Evolutionary conservation across 352 stramenopile genomes (phyloP).

Genomic region (Globisporangium acanthophoron): DNA sequence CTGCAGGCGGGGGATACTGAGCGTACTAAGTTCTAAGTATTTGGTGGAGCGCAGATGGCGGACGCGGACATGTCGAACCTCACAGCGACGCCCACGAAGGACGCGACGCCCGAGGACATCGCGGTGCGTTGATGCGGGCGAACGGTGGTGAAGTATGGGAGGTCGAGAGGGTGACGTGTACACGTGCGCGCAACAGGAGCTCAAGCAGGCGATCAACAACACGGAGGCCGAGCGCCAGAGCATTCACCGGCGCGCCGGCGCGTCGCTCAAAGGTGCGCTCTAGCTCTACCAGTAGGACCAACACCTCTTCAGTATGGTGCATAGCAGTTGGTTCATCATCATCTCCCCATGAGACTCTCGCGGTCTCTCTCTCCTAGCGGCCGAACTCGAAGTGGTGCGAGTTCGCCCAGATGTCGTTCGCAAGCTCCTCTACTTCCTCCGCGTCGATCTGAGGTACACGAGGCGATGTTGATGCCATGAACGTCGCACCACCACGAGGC

Average conservation of each 20-base stretch:
- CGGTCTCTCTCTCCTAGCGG: constrained; percentile 7
- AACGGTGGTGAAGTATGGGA: not conserved
- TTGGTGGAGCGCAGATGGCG: constrained; percentile 44
- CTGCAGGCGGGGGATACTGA: not conserved
- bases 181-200: constrained; percentile 28
- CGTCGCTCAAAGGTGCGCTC: constrained; percentile 73
- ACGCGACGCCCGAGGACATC: constrained; percentile 75
- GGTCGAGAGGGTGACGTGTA: not conserved
- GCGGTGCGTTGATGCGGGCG: constrained; percentile 18
- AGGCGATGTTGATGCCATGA: not conserved
- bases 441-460: constrained; percentile 17
- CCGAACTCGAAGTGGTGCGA: constrained; percentile 77
- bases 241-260: constrained; percentile 68
- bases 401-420: constrained; percentile 81
- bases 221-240: constrained; percentile 78
- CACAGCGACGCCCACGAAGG: constrained; percentile 68
- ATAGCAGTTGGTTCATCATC: not conserved
- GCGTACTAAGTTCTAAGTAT: not conserved
- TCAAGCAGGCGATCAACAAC: constrained; percentile 69
- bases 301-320: not conserved
- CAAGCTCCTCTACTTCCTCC: constrained; percentile 53
- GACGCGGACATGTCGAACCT: constrained; percentile 87
- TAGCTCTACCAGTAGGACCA: constrained; percentile 19
- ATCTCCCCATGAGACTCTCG: not conserved
- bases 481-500: not conserved